These are phyloP conservation scores for Eucalyptus melliodora DNA, from an alignment of 345 rosid genomes.

Conservation along the genomic window DNA sequence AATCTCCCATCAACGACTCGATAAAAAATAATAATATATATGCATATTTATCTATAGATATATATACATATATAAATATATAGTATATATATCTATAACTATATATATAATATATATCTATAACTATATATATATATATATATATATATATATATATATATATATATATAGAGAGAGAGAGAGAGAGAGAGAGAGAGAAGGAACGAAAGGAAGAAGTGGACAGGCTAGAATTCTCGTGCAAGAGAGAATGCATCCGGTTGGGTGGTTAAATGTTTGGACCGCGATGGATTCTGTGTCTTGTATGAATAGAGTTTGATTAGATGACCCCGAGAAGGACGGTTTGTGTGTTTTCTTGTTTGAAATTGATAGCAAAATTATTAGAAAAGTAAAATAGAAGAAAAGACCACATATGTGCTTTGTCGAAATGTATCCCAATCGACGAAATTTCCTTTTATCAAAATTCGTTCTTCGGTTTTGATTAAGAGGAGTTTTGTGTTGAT, in stretches of 20 bases:
- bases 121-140: too few species aligned
- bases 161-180: too few species aligned
- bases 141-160: too few species aligned
- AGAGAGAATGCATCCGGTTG: background rate
- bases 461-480: too few species aligned
- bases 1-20: background rate
- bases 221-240: background rate
- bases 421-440: background rate
- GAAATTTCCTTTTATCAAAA: too few species aligned
- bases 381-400: background rate
- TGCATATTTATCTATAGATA: too few species aligned
- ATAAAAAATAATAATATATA: too few species aligned
- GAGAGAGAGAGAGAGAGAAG: background rate
- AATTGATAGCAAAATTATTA: background rate
- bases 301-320: background rate
- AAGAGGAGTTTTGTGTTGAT: too few species aligned
- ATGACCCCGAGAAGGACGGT: background rate
- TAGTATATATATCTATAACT: too few species aligned
- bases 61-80: too few species aligned
- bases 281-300: background rate
- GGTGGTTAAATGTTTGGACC: background rate
- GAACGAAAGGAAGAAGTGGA: background rate
- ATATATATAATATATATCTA: background rate
- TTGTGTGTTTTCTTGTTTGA: background rate
- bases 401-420: background rate